Evolutionary conservation across 371 early-diverging fungal genomes (phyloP).

Genomic region (Mortierella sp.): DNA sequence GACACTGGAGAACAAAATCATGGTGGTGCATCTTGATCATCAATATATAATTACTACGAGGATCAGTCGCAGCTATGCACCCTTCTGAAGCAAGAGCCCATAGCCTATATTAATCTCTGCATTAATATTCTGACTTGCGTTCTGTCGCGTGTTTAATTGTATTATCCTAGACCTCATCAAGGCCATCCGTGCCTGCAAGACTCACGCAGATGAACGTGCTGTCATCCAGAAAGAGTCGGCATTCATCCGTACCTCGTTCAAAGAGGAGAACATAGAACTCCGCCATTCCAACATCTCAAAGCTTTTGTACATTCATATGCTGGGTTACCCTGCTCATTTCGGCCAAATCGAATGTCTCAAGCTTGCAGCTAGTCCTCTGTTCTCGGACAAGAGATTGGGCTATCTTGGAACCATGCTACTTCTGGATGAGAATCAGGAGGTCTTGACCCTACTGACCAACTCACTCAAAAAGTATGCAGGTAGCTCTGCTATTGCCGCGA

Average conservation of each 20-base stretch:
- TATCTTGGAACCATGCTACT: conserved; percentile 97
- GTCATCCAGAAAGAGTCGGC: conserved; percentile 98
- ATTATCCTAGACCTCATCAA: conserved; percentile 88
- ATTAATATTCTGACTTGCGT: neutral
- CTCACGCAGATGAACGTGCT: conserved; percentile 97
- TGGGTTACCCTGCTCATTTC: conserved; percentile 98
- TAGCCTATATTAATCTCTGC: neutral
- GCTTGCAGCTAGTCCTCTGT: conserved; percentile 92
- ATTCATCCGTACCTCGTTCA: conserved; percentile 94
- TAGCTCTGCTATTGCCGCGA: neutral
- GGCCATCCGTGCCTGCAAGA: conserved; percentile 95
- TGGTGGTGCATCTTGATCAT: neutral
- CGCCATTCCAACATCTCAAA: conserved; percentile 95
- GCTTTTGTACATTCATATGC: conserved; percentile 97
- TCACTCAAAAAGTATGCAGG: conserved; percentile 89
- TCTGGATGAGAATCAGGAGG: conserved; percentile 97
- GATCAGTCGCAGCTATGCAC: neutral
- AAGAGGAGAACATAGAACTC: conserved; percentile 88
- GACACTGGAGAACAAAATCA: neutral
- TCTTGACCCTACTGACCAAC: conserved; percentile 96
- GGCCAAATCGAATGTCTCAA: conserved; percentile 99
- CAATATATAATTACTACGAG: neutral
- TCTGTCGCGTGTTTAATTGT: neutral
- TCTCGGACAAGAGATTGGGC: conserved; percentile 96
- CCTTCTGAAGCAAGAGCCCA: neutral